Percentiles rank a stretch among this genome's conserved stretches.
These are phyloP conservation scores for Calonectria naviculata DNA, from an alignment of 2,329 filamentous ascomycete genomes.

Conservation along the genomic window DNA sequence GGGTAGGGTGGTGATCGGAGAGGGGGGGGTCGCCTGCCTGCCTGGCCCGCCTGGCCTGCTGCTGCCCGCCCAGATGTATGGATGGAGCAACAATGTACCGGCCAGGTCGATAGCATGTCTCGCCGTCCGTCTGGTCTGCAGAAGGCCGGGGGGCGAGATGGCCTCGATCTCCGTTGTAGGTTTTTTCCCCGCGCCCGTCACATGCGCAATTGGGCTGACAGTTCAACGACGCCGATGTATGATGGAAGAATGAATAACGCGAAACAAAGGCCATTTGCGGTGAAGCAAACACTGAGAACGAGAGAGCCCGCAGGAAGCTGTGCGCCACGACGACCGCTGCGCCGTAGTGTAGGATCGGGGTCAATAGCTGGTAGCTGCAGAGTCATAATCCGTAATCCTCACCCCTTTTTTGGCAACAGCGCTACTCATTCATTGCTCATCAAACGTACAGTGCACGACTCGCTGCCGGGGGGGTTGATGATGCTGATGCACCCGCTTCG, in stretches of 20 bases:
- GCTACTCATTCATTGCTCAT: not conserved
- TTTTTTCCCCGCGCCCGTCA: slow-evolving; percentile 22
- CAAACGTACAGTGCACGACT: not conserved
- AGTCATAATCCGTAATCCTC: not conserved
- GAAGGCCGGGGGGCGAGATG: not conserved
- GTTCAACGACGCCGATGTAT: not conserved
- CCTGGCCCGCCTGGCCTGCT: not conserved
- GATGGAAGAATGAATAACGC: not conserved
- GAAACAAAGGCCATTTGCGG: not conserved
- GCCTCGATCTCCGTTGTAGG: not conserved
- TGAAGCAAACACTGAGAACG: not conserved
- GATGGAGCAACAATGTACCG: not conserved
- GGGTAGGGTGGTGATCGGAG: not conserved
- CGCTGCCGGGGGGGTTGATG: too few species aligned
- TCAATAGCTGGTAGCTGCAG: not conserved
- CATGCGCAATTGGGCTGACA: slow-evolving; percentile 8
- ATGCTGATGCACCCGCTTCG: not conserved
- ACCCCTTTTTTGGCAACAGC: not conserved
- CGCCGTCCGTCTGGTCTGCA: not conserved
- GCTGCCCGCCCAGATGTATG: not conserved
- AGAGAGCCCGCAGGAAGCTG: not conserved
- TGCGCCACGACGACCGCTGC: slow-evolving; percentile 15
- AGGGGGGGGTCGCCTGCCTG: not conserved
- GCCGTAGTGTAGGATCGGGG: not conserved
- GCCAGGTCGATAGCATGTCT: not conserved